Conservation (phyloP, 306 rosid genomes). For the Lathyrus tuberosus region DNA sequence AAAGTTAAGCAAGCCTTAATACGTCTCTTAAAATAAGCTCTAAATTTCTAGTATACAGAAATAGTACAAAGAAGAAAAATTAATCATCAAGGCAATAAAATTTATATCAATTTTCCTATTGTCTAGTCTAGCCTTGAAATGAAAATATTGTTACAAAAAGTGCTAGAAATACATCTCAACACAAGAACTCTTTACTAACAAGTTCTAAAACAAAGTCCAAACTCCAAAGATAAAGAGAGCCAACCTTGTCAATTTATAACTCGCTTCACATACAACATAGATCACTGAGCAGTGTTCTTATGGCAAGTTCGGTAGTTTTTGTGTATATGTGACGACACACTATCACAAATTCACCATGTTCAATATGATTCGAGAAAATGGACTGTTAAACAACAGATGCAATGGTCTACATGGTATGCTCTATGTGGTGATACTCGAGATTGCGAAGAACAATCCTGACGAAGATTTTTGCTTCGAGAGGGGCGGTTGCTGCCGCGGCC, state of each 20-base stretch:
- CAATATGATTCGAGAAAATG: too few species aligned
- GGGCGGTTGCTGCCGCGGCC: slow-evolving; percentile 95
- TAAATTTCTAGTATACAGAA: slow-evolving; percentile 50
- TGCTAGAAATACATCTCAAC: slow-evolving; percentile 39
- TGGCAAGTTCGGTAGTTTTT: slow-evolving; percentile 31
- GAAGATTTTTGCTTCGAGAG: too few species aligned
- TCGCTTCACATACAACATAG: slow-evolving; percentile 45
- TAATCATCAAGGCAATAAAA: slow-evolving; percentile 47
- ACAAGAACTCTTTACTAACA: slow-evolving; percentile 42
- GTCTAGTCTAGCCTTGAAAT: slow-evolving; percentile 48
- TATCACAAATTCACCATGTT: too few species aligned
- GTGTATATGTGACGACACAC: slow-evolving; percentile 31
- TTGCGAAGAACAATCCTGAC: too few species aligned
- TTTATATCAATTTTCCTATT: slow-evolving; percentile 54
- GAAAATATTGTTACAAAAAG: slow-evolving; percentile 53
- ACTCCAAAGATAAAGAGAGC: slow-evolving; percentile 24
- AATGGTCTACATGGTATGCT: too few species aligned
- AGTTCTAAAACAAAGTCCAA: slow-evolving; percentile 43
- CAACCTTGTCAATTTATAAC: slow-evolving; percentile 40
- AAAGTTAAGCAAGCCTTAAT: slow-evolving; percentile 25
- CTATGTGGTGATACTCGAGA: too few species aligned
- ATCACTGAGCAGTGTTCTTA: slow-evolving; percentile 41
- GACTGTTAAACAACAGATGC: too few species aligned
- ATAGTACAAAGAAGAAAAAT: slow-evolving; percentile 45
- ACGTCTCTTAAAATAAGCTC: slow-evolving; percentile 46